Evolutionary conservation across 2,329 filamentous ascomycete genomes (phyloP), one percentile per base, ranked within the genome.

Genomic region (Pseudocercospora eumusae): DNA sequence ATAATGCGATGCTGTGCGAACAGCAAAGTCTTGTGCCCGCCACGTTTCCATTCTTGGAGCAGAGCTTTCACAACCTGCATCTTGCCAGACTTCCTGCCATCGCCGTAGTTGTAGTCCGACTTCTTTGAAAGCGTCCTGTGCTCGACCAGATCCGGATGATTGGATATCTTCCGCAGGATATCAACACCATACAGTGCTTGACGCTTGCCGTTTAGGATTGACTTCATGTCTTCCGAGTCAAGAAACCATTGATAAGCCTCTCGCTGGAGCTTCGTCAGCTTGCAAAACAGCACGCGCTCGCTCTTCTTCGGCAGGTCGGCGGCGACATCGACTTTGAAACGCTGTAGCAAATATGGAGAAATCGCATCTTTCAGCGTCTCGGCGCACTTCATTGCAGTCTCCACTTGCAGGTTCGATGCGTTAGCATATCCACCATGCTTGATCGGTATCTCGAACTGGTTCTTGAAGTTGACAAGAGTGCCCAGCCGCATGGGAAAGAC

Each of bases 401-500:
- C 89, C 44, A 98, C 91, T 74, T 97, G 91, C 10, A 98, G 78
- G 68, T 97, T 97, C 0, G 90, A 93, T 2, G 95, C 95, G 75
- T 96, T 97, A 7, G 93, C 92, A 75, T 98, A 98, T 4, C 95
- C 95, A 50, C 96, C 96, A 57, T 93, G 86, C 62, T 88, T 89
- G 74, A 99, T 99, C 0, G 95, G 95, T 40, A 96, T 89, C 73
- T 98, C 95, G 67, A 99, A 98, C 64, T 96, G 88, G 63, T 88
- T 88, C 50, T 92, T 86, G 74, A 99, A 99, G 66, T 90, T 92
- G 61, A 97, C 90, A 11, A 98, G 81, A 0, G 91, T 97, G 0
- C 95, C 96, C 5, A 99, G 80, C 13, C 93, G 89, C 91, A 98
- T 97, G 0, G 96, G 95, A 65, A 92, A 98, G 61, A 98, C 89